Base-by-base conservation (phyloP, 2,329 filamentous ascomycete species). In the Rosellinia necatrix region DNA sequence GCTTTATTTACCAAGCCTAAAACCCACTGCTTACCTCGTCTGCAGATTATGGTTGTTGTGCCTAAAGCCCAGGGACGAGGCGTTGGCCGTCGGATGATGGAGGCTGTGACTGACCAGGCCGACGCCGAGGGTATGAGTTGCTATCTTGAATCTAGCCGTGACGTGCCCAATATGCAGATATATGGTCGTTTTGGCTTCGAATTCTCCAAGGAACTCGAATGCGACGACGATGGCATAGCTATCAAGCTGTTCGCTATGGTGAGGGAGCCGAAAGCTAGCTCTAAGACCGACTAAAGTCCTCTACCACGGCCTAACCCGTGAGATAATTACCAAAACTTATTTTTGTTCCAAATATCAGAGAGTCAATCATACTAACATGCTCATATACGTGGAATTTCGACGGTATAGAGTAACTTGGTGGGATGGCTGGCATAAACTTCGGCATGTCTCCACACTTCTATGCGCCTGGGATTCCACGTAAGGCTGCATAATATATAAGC, bases 151-250 rank as follows among this genome's bases (percentile, higher is more conserved):
- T 89, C 86, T 27, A 87, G 83, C 57, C 82, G 85, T 50, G 82
- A 82, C 32, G 78, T 81, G 57, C 88, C 88, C 0, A 91, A 91
- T 64, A 80, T 88, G 68, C 76, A 79, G 27, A 90, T 91, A 19
- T 91, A 91, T 69, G 81, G 86, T 62, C 80, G 79, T 55, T 81
- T 90, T 78, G 88, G 87, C 4, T 91, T 91, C 69, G 74, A 78
- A 66, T 74, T 88, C 51, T 80, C 78, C 6, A 84, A 80, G 67
- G 82, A 87, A 66, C 86, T 91, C 78, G 76, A 83, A 52, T 90
- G 87, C 69, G 80, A 84, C 55, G 87, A 89, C 66, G 78, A 80
- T 2, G 83, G 82, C 3, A 81, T 81, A 24, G 70, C 72, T 1
- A 84, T 82, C 58, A 80, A 77, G 66, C 69, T 86, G 41, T 80